Conservation (phyloP, 2,329 filamentous ascomycete species). For the Phaeophleospora eucalypticola region DNA sequence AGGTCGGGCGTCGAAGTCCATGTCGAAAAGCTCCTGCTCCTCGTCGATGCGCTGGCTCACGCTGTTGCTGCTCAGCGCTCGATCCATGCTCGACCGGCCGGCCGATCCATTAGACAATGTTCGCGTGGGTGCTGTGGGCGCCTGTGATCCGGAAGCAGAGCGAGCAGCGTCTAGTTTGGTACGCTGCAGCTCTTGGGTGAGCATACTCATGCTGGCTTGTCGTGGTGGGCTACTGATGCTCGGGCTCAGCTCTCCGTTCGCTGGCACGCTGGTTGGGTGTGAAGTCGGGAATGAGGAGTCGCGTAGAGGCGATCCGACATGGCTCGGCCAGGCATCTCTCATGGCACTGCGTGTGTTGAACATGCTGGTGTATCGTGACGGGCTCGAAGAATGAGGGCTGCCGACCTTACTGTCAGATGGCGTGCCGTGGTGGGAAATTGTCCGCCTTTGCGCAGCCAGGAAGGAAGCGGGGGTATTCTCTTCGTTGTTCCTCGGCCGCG, state of each 20-base stretch:
- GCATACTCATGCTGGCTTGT: slow-evolving; percentile 58
- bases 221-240: slow-evolving; percentile 51
- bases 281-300: slow-evolving; percentile 41
- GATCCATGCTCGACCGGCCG: slow-evolving; percentile 18
- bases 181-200: slow-evolving; percentile 50
- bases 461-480: slow-evolving; percentile 36
- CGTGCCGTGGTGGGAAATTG: slow-evolving; percentile 41
- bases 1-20: slow-evolving; percentile 19
- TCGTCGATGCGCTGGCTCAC: slow-evolving; percentile 23
- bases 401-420: slow-evolving; percentile 40
- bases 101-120: slow-evolving; percentile 22
- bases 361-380: slow-evolving; percentile 58
- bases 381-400: slow-evolving; percentile 56
- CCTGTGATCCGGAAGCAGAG: slow-evolving; percentile 15
- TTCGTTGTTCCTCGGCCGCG: slow-evolving; percentile 55
- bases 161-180: slow-evolving; percentile 34
- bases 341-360: slow-evolving; percentile 42
- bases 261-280: slow-evolving; percentile 12
- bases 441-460: slow-evolving; percentile 34
- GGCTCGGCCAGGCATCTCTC: slow-evolving; percentile 45
- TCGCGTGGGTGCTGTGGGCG: slow-evolving; percentile 6
- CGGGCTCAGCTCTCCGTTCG: slow-evolving; percentile 36
- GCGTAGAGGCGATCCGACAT: slow-evolving; percentile 63
- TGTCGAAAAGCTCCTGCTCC: slow-evolving; percentile 23
- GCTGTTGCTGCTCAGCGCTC: slow-evolving; percentile 21